Conservation (phyloP, 169 alveolate species). For the Plasmodium gonderi region DNA sequence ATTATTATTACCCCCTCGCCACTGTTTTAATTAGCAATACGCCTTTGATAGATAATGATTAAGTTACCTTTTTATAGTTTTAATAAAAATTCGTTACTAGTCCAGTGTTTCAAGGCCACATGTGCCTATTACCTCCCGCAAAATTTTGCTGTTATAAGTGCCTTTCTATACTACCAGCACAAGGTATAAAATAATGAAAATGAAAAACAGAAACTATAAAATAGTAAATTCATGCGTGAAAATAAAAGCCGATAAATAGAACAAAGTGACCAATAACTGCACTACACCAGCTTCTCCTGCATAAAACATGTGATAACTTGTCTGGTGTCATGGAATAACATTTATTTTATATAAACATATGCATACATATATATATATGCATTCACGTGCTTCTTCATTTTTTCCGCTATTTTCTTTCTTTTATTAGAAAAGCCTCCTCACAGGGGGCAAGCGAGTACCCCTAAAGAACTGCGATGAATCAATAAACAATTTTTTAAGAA, state of each 20-base stretch:
- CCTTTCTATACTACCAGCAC: conserved; percentile 38
- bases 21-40: background rate
- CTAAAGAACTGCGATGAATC: conserved; percentile 43
- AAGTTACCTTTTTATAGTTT: conserved; percentile 73
- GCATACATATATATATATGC: no score
- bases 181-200: conserved; percentile 25
- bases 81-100: conserved; percentile 62
- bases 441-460: conserved; percentile 22
- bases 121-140: conserved; percentile 57
- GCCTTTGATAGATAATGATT: conserved; percentile 21
- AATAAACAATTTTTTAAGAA: conserved; percentile 49
- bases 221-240: no score
- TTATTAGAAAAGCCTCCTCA: conserved; percentile 17
- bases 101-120: conserved; percentile 65
- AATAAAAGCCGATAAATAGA: background rate
- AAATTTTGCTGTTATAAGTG: conserved; percentile 35
- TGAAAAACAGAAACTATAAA: no score
- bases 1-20: background rate
- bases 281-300: no score
- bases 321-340: no score
- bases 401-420: background rate
- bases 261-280: background rate
- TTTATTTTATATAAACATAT: background rate
- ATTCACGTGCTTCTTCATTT: no score
- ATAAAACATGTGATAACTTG: no score